Conservation (phyloP, 2,329 filamentous ascomycete species). For the Colletotrichum echinochloae region DNA sequence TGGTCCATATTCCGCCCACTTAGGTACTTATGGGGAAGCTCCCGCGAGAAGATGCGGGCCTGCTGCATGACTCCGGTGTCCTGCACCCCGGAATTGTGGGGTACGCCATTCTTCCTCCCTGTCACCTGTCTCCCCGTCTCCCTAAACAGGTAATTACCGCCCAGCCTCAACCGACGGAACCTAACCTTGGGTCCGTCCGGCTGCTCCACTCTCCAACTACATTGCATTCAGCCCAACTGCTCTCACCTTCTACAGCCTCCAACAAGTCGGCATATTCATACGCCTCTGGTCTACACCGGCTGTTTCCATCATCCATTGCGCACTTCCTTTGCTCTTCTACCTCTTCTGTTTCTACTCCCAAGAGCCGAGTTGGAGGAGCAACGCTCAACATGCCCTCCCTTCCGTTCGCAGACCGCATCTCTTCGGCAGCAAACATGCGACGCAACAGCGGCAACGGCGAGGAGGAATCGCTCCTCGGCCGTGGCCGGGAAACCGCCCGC, state of each 20-base stretch:
- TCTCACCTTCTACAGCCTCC: background rate
- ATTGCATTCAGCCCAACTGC: background rate
- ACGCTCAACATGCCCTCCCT: slow-evolving; percentile 20
- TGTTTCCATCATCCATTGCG: background rate
- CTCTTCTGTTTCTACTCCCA: background rate
- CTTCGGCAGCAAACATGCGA: slow-evolving; percentile 45
- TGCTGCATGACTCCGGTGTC: slow-evolving; percentile 8
- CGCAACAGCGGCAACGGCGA: slow-evolving; percentile 47
- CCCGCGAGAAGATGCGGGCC: background rate
- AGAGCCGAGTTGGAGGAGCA: background rate
- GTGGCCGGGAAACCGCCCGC: slow-evolving; percentile 60
- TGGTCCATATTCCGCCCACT: too few species aligned
- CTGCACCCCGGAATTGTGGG: slow-evolving; percentile 28
- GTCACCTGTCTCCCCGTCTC: slow-evolving; percentile 9
- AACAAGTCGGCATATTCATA: background rate
- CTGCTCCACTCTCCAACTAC: slow-evolving; percentile 9
- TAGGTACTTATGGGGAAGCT: background rate
- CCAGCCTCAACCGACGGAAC: slow-evolving; percentile 10
- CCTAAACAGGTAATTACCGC: slow-evolving; percentile 32
- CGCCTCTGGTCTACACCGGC: background rate
- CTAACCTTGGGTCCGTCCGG: background rate
- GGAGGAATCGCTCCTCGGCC: slow-evolving; percentile 59
- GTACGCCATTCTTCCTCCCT: slow-evolving; percentile 27
- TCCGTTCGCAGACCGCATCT: slow-evolving; percentile 26
- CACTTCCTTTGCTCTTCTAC: background rate